Evolutionary conservation across 306 rosid genomes (phyloP).

Genomic region (Malus domestica): ASM211411v1 NC_041802.1:26536501-26537000

Average conservation of each 20-base stretch:
- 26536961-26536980: neutral
- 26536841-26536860: neutral
- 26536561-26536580: neutral
- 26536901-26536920: neutral
- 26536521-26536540: neutral
- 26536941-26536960: neutral
- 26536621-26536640: neutral
- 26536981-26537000: neutral
- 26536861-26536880: neutral
- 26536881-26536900: neutral
- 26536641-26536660: neutral
- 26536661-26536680: constrained; percentile 6
- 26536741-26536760: constrained; percentile 92
- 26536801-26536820: constrained; percentile 80
- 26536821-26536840: constrained; percentile 26
- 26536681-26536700: constrained; percentile 1
- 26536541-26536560: neutral
- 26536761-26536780: constrained; percentile 95
- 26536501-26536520: neutral
- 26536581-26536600: neutral
- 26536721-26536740: constrained; percentile 97
- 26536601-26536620: neutral
- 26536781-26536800: constrained; percentile 88
- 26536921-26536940: neutral
- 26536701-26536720: constrained; percentile 14